These are phyloP conservation scores for Combretum micranthum DNA, from an alignment of 345 rosid species.

Conservation along the genomic window DNA sequence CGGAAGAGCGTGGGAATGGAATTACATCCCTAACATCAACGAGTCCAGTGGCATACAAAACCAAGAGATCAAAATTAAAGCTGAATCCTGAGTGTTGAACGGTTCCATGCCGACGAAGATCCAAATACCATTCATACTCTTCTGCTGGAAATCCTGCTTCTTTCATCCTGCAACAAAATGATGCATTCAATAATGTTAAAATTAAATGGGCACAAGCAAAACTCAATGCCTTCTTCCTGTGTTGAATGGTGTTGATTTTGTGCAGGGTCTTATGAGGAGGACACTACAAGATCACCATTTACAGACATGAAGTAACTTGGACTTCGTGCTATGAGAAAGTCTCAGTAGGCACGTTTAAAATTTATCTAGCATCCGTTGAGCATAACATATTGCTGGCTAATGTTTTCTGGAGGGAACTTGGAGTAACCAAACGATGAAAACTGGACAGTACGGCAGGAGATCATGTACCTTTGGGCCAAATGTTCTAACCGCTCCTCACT, in stretches of 20 bases:
- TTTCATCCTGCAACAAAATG: slow-evolving; percentile 32
- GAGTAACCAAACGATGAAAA: background rate
- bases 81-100: slow-evolving; percentile 74
- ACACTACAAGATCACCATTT: too few relatives aligned
- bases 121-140: slow-evolving; percentile 76
- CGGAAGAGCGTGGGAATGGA: slow-evolving; percentile 68
- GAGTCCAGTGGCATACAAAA: slow-evolving; percentile 62
- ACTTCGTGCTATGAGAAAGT: too few relatives aligned
- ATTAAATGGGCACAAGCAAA: too few relatives aligned
- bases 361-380: too few relatives aligned
- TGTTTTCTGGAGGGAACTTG: too few relatives aligned
- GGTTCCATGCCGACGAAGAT: slow-evolving; percentile 74
- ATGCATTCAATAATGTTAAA: background rate
- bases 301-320: too few relatives aligned
- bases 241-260: too few relatives aligned
- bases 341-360: too few relatives aligned
- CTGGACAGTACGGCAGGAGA: background rate
- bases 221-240: too few relatives aligned
- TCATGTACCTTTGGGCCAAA: slow-evolving; percentile 39
- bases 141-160: slow-evolving; percentile 43
- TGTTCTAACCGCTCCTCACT: slow-evolving; percentile 62
- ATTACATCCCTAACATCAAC: slow-evolving; percentile 66
- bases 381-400: too few relatives aligned
- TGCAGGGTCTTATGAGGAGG: too few relatives aligned
- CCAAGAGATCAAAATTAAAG: slow-evolving; percentile 59